Conservation (phyloP, 768 basidiomycete species). For the Boletus sp. region DNA sequence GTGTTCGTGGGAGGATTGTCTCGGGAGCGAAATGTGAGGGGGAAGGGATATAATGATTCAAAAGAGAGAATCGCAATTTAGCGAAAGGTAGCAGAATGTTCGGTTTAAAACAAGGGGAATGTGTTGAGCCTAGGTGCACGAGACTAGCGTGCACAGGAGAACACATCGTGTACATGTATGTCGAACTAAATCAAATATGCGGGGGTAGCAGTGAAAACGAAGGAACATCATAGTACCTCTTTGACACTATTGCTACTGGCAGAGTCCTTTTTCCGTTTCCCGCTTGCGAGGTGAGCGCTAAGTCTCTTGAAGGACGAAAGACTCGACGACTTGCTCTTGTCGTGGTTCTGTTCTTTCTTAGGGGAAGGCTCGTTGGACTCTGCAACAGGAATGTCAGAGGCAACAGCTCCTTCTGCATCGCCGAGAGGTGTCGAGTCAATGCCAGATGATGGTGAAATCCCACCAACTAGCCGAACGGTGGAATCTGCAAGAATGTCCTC, state of each 20-base stretch:
- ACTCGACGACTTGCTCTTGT: constrained; percentile 52
- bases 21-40: constrained; percentile 16
- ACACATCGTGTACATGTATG: constrained; percentile 24
- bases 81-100: constrained; percentile 12
- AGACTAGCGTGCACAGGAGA: constrained; percentile 15
- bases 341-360: constrained; percentile 41
- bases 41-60: constrained; percentile 13
- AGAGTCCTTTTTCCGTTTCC: constrained; percentile 53
- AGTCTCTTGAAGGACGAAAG: constrained; percentile 58
- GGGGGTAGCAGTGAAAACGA: constrained; percentile 9
- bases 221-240: constrained; percentile 31
- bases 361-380: constrained; percentile 26
- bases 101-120: constrained; percentile 3
- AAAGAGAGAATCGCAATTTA: constrained; percentile 3
- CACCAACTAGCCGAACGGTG: constrained; percentile 61
- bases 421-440: constrained; percentile 33
- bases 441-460: constrained; percentile 38
- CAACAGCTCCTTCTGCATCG: constrained; percentile 33
- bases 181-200: constrained; percentile 20
- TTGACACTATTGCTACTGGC: constrained; percentile 46
- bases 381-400: constrained; percentile 38
- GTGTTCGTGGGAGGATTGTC: constrained; percentile 15
- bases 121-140: constrained; percentile 9
- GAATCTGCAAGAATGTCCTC: constrained; percentile 33
- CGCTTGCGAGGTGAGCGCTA: constrained; percentile 39